Base-by-base conservation (phyloP, 495 filamentous ascomycete genomes). In the Talaromyces thailandensis region DNA sequence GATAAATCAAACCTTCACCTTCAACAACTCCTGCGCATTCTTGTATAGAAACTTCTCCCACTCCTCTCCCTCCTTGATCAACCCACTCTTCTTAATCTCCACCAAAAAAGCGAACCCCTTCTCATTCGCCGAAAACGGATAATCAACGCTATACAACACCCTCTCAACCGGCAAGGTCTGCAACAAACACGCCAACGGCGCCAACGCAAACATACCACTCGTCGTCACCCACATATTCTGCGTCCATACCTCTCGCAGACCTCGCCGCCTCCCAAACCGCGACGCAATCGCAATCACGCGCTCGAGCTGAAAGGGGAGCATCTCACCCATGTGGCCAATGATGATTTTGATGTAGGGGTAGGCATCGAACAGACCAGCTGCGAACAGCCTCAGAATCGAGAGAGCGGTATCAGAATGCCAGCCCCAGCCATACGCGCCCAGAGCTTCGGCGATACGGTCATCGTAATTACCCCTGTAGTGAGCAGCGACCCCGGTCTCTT, bases 121-220 rank as follows among this genome's bases (percentile, higher is more conserved):
- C 63, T 78, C 72, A 64, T 77, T 78, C 31, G 65, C 64, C 62
- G 69, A 73, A 60, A 83, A 88, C 0, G 84, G 85, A 68, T 85
- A 86, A 61, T 85, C 83, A 14, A 85, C 80, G 56, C 78, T 82
- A 63, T 80, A 87, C 70, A 88, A 60, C 21, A 87, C 76, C 11
- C 70, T 68, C 8, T 84, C 79, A 28, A 80, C 66, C 61, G 71
- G 77, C 14, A 79, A 80, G 29, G 81, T 80, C 11, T 73, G 61
- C 65, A 84, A 64, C 18, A 84, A 68, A 73, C 67, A 77, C 66
- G 76, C 70, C 68, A 73, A 48, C 21, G 68, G 65, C 45, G 65
- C 48, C 53, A 70, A 29, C n/a, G 66, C 58, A 58, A 70, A 72
- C 65, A 70, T 72, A 7, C 70, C 70, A 57, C 70, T 72, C 2